Evolutionary conservation across 306 rosid genomes (phyloP).

Genomic region (Chamaecrista fasciculata): DNA sequence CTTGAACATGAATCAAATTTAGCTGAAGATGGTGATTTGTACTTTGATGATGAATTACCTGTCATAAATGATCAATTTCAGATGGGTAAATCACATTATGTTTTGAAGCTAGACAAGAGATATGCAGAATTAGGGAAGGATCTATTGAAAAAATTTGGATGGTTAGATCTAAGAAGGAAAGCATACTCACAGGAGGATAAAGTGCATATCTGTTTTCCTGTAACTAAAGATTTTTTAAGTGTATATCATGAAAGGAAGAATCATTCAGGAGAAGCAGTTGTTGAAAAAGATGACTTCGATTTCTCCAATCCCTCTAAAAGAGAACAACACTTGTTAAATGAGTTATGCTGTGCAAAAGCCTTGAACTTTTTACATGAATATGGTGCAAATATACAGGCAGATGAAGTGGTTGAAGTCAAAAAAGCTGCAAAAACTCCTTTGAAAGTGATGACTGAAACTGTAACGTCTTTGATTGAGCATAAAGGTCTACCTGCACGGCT

Average conservation of each 20-base stretch:
- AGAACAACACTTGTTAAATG: slow-evolving; percentile 35
- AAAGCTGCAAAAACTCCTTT: slow-evolving; percentile 65
- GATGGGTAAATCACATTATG: slow-evolving; percentile 41
- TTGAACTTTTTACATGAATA: slow-evolving; percentile 56
- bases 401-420: slow-evolving; percentile 58
- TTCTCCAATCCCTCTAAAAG: slow-evolving; percentile 30
- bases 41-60: slow-evolving; percentile 31
- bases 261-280: slow-evolving; percentile 34
- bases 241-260: slow-evolving; percentile 41
- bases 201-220: slow-evolving; percentile 70
- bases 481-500: slow-evolving; percentile 55
- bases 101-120: slow-evolving; percentile 66
- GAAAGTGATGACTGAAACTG: slow-evolving; percentile 66
- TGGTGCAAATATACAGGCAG: slow-evolving; percentile 51
- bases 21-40: slow-evolving; percentile 36
- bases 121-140: slow-evolving; percentile 84
- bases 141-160: slow-evolving; percentile 79
- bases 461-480: slow-evolving; percentile 56
- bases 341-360: slow-evolving; percentile 48
- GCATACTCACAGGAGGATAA: slow-evolving; percentile 63
- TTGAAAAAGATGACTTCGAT: slow-evolving; percentile 38
- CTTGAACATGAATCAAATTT: slow-evolving; percentile 29
- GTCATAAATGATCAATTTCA: slow-evolving; percentile 32
- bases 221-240: slow-evolving; percentile 44
- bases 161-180: slow-evolving; percentile 84